phyloP scores from a whole-genome alignment of 2,329 filamentous ascomycete genomes.

The Fusarium sp. region DNA sequence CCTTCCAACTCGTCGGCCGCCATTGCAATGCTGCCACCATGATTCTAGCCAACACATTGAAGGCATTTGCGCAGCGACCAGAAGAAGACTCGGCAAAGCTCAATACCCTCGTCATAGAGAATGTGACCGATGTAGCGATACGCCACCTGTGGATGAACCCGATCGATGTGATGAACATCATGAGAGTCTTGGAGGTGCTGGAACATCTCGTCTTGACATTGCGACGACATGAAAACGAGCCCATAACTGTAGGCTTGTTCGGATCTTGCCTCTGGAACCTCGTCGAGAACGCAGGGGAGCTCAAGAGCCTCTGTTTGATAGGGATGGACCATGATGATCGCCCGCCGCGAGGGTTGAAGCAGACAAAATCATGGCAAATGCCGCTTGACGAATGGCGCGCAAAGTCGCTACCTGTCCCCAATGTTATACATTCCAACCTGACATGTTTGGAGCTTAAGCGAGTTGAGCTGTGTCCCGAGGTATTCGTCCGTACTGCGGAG shows the following conservation, averaged over 20 bases:
- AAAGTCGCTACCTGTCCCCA: slow-evolving; percentile 52
- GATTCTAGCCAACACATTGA: slow-evolving; percentile 64
- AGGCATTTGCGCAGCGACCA: slow-evolving; percentile 57
- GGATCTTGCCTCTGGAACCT: slow-evolving; percentile 61
- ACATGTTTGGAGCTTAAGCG: slow-evolving; percentile 58
- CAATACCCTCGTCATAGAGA: slow-evolving; percentile 61
- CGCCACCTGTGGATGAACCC: slow-evolving; percentile 63
- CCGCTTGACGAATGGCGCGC: slow-evolving; percentile 54
- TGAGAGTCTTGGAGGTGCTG: slow-evolving; percentile 54
- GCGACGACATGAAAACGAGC: slow-evolving; percentile 56
- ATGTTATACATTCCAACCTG: slow-evolving; percentile 51
- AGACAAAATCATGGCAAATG: slow-evolving; percentile 52
- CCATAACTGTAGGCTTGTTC: slow-evolving; percentile 52
- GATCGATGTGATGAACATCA: slow-evolving; percentile 61
- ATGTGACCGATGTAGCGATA: slow-evolving; percentile 60
- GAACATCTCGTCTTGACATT: slow-evolving; percentile 60
- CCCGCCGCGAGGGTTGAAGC: slow-evolving; percentile 51
- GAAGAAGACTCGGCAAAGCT: slow-evolving; percentile 57
- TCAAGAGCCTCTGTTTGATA: slow-evolving; percentile 61
- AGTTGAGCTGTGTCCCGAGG: slow-evolving; percentile 52
- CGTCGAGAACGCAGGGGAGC: slow-evolving; percentile 56
- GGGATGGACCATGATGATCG: slow-evolving; percentile 57
- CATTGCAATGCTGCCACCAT: slow-evolving; percentile 60
- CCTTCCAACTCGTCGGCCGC: slow-evolving; percentile 61
- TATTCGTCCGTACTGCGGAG: slow-evolving; percentile 49